phyloP scores from a whole-genome alignment of 352 stramenopile genomes.

The Globisporangium viniferum region DNA sequence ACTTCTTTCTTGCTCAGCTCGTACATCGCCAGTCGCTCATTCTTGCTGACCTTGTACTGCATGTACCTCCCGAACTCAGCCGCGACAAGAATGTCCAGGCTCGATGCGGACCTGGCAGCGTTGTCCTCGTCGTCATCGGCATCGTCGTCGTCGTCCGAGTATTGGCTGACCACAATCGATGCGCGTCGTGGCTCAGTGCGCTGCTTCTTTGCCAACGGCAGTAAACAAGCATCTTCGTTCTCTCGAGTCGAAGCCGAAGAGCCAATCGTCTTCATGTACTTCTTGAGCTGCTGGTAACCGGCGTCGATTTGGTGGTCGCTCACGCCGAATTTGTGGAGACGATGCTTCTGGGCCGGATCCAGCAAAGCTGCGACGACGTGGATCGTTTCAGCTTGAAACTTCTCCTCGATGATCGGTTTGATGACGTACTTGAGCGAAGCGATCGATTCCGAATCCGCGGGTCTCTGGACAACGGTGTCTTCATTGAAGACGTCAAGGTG shows the following conservation, averaged over 20 bases:
- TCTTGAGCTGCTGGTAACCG: not conserved
- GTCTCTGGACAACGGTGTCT: not conserved
- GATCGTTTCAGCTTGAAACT: not conserved
- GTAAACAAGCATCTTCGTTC: not conserved
- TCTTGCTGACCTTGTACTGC: constrained; percentile 14
- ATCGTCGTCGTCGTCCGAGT: constrained; percentile 2
- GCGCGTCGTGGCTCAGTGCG: not conserved
- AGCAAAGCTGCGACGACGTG: constrained; percentile 2
- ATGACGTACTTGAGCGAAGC: not conserved
- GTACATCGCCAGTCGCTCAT: constrained; percentile 12
- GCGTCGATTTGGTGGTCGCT: not conserved
- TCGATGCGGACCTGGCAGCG: not conserved
- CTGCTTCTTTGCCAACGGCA: not conserved
- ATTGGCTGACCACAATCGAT: not conserved
- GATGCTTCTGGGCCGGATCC: constrained; percentile 3
- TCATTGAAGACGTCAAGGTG: not conserved
- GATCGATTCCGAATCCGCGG: not conserved
- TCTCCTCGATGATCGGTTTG: not conserved
- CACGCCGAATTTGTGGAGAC: not conserved
- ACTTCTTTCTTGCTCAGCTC: constrained; percentile 19
- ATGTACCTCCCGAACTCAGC: not conserved
- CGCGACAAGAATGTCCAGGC: not conserved
- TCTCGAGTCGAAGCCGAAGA: not conserved
- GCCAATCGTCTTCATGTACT: not conserved
- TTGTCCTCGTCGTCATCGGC: not conserved